These are phyloP conservation scores for Kodamaea alishanica DNA, from an alignment of 1,139 yeast species.

Conservation along the genomic window DNA sequence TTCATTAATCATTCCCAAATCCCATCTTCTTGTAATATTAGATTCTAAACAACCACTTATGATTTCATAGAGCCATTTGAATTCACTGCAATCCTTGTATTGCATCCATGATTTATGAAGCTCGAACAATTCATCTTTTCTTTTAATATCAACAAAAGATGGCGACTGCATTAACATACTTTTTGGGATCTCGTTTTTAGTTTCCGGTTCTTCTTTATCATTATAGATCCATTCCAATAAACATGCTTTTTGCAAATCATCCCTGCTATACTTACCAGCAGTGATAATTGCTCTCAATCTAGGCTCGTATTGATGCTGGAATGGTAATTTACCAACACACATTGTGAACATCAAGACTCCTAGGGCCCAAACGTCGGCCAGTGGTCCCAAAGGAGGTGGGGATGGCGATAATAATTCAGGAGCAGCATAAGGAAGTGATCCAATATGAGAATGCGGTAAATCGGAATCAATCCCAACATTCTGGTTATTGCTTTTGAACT, in stretches of 20 bases:
- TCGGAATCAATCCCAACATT: slow-evolving; percentile 30
- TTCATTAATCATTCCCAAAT: slow-evolving; percentile 35
- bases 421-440: slow-evolving; percentile 88
- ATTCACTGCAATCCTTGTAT: slow-evolving; percentile 19
- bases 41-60: slow-evolving; percentile 53
- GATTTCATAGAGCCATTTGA: slow-evolving; percentile 36
- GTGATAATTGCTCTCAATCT: slow-evolving; percentile 68
- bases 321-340: slow-evolving; percentile 73
- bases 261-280: slow-evolving; percentile 57
- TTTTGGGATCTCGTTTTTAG: slow-evolving; percentile 5
- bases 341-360: slow-evolving; percentile 77
- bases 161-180: slow-evolving; percentile 12
- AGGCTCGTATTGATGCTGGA: slow-evolving; percentile 79
- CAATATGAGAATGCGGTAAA: slow-evolving; percentile 67
- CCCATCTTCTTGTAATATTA: slow-evolving; percentile 51
- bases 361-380: slow-evolving; percentile 87
- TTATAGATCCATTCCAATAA: slow-evolving; percentile 26
- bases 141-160: slow-evolving; percentile 22
- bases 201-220: slow-evolving; percentile 14
- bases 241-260: slow-evolving; percentile 36
- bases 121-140: slow-evolving; percentile 17
- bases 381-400: slow-evolving; percentile 68
- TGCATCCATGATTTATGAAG: slow-evolving; percentile 24
- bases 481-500: slow-evolving; percentile 7
- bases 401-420: slow-evolving; percentile 73